phyloP scores from a whole-genome alignment of 2,329 filamentous ascomycete genomes.

The Botryotinia calthae region DNA sequence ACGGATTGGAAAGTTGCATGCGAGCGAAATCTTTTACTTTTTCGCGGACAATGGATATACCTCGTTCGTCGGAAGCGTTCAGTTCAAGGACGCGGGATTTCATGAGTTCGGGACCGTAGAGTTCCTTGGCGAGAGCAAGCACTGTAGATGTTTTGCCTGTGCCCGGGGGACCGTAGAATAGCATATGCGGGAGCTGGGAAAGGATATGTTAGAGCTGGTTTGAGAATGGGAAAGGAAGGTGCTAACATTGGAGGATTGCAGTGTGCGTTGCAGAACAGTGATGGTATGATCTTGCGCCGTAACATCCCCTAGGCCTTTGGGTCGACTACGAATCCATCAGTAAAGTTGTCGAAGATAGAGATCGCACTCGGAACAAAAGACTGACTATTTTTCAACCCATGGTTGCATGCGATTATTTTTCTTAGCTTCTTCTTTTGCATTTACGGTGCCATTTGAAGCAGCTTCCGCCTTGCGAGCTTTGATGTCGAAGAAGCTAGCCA shows the following conservation, averaged over 20 bases:
- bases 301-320: slow-evolving; percentile 90
- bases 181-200: slow-evolving; percentile 88
- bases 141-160: slow-evolving; percentile 98
- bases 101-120: slow-evolving; percentile 93
- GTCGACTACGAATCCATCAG: slow-evolving; percentile 54
- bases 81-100: slow-evolving; percentile 95
- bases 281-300: slow-evolving; percentile 97
- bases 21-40: slow-evolving; percentile 98
- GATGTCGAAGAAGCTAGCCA: slow-evolving; percentile 94
- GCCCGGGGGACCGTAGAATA: slow-evolving; percentile 96
- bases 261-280: slow-evolving; percentile 83
- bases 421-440: slow-evolving; percentile 61
- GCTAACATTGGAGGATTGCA: slow-evolving; percentile 86
- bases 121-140: slow-evolving; percentile 92
- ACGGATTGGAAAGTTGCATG: slow-evolving; percentile 81
- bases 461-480: slow-evolving; percentile 84
- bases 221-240: not conserved
- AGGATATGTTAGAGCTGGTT: slow-evolving; percentile 26
- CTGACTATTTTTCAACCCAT: slow-evolving; percentile 99
- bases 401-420: slow-evolving; percentile 71
- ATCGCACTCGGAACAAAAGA: not conserved
- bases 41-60: slow-evolving; percentile 93
- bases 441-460: slow-evolving; percentile 59
- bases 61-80: slow-evolving; percentile 98
- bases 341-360: not conserved